Evolutionary conservation across 2,329 filamentous ascomycete species (phyloP).

Genomic region (Colletotrichum tofieldiae): DNA sequence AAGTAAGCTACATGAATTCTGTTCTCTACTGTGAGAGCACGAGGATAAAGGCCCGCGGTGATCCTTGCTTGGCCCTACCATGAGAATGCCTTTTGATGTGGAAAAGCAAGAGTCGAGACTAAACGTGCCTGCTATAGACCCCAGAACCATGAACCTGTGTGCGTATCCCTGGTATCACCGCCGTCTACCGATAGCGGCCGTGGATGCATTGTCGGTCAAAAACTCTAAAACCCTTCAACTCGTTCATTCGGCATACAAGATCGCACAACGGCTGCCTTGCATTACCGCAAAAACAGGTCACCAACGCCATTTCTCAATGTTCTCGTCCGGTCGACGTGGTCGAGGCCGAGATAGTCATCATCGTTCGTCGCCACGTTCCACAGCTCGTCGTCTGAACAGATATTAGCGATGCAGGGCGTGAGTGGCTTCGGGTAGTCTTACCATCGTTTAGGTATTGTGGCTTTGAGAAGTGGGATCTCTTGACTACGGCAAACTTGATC

Average conservation of each 20-base stretch:
- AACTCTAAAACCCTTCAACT: conserved; percentile 18
- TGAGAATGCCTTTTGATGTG: conserved; percentile 27
- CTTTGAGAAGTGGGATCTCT: conserved; percentile 80
- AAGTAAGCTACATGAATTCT: conserved; percentile 32
- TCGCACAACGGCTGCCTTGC: neutral
- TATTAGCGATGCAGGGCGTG: conserved; percentile 7
- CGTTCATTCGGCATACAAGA: conserved; percentile 21
- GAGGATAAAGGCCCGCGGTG: conserved; percentile 21
- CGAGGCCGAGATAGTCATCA: conserved; percentile 76
- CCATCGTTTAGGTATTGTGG: conserved; percentile 90
- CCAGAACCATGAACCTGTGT: conserved; percentile 12
- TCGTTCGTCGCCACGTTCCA: conserved; percentile 67
- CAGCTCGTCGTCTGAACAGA: conserved; percentile 69
- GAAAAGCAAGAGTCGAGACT: conserved; percentile 23
- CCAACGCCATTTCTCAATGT: conserved; percentile 72
- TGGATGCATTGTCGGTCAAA: conserved; percentile 25
- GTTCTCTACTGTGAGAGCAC: conserved; percentile 29
- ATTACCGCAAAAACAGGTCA: conserved; percentile 73
- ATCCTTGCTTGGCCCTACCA: conserved; percentile 29
- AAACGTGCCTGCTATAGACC: conserved; percentile 14
- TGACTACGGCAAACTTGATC: conserved; percentile 92
- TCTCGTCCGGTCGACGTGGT: conserved; percentile 76
- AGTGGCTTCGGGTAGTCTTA: conserved; percentile 61
- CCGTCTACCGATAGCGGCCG: conserved; percentile 9
- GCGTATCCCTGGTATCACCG: conserved; percentile 9